Percentiles rank a stretch among this genome's conserved stretches.
Evolutionary conservation across 176 grass and related monocot species (phyloP).

Genomic region (Typha latifolia): DNA sequence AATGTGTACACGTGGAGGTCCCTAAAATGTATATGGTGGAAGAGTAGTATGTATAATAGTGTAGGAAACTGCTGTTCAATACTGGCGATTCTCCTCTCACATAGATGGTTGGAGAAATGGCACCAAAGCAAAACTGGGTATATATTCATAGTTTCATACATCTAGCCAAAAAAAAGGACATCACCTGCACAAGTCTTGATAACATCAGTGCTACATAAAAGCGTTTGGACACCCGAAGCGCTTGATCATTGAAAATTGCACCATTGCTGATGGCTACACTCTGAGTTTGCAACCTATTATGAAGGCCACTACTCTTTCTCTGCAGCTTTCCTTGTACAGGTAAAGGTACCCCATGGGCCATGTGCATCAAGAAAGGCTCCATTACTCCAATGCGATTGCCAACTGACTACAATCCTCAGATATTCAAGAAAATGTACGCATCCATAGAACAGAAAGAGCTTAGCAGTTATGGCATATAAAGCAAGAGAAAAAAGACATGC

Average conservation of each 20-base stretch:
- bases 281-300: slow-evolving; percentile 16
- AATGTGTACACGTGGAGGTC: too few relatives aligned
- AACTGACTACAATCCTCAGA: slow-evolving; percentile 49
- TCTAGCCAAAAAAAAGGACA: background rate
- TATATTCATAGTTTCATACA: too few relatives aligned
- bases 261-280: slow-evolving; percentile 19
- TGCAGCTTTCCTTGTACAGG: slow-evolving; percentile 42
- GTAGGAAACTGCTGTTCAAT: too few relatives aligned
- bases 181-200: slow-evolving; percentile 80
- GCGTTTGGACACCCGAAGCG: slow-evolving; percentile 74
- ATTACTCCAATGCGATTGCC: slow-evolving; percentile 78
- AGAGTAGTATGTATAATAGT: too few relatives aligned
- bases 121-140: too few relatives aligned
- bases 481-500: too few relatives aligned
- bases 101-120: too few relatives aligned
- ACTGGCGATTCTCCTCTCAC: too few relatives aligned
- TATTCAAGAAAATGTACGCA: slow-evolving; percentile 13
- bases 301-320: slow-evolving; percentile 24
- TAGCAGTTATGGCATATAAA: too few relatives aligned
- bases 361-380: slow-evolving; percentile 90
- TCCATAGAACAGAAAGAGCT: slow-evolving; percentile 12
- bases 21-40: too few relatives aligned
- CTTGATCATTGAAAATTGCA: slow-evolving; percentile 43
- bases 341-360: slow-evolving; percentile 73
- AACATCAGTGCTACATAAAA: slow-evolving; percentile 96